Evolutionary conservation across 495 filamentous ascomycete genomes (phyloP).

Genomic region (Aspergillus egyptiacus): DNA sequence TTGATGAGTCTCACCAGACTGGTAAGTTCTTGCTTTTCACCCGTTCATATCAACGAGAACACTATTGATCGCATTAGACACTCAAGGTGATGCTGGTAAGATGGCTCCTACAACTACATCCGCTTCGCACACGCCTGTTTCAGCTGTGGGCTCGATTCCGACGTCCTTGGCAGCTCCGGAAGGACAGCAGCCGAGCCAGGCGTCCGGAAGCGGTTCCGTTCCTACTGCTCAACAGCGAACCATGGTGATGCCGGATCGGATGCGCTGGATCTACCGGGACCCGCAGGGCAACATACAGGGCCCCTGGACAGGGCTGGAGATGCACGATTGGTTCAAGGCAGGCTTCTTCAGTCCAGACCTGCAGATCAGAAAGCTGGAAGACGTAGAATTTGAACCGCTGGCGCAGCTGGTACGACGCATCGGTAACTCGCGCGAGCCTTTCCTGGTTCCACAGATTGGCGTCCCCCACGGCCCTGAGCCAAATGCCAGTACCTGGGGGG

Average conservation of each 20-base stretch:
- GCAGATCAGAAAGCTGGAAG: constrained; percentile 88
- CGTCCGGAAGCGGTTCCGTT: constrained; percentile 45
- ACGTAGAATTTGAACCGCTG: constrained; percentile 90
- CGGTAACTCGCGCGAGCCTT: constrained; percentile 94
- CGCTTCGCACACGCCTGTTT: constrained; percentile 37
- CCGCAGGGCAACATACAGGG: constrained; percentile 88
- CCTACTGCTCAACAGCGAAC: constrained; percentile 69
- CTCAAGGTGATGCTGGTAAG: constrained; percentile 27
- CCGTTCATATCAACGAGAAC: not conserved
- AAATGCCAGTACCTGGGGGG: constrained; percentile 32
- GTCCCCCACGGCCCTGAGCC: constrained; percentile 75
- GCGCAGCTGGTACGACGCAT: constrained; percentile 93
- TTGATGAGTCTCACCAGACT: constrained; percentile 38
- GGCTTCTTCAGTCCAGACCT: constrained; percentile 95
- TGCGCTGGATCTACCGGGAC: constrained; percentile 97
- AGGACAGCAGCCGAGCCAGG: constrained; percentile 22
- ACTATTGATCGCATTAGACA: constrained; percentile 7
- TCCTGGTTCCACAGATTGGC: constrained; percentile 93
- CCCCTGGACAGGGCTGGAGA: constrained; percentile 91
- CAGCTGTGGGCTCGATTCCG: constrained; percentile 40
- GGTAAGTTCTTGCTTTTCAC: constrained; percentile 18
- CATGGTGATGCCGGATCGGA: constrained; percentile 99
- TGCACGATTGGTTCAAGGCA: constrained; percentile 99
- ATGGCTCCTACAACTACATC: constrained; percentile 30
- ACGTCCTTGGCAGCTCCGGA: constrained; percentile 32